Conservation (phyloP, 768 basidiomycete species). For the Coprinopsis marcescibilis region DNA sequence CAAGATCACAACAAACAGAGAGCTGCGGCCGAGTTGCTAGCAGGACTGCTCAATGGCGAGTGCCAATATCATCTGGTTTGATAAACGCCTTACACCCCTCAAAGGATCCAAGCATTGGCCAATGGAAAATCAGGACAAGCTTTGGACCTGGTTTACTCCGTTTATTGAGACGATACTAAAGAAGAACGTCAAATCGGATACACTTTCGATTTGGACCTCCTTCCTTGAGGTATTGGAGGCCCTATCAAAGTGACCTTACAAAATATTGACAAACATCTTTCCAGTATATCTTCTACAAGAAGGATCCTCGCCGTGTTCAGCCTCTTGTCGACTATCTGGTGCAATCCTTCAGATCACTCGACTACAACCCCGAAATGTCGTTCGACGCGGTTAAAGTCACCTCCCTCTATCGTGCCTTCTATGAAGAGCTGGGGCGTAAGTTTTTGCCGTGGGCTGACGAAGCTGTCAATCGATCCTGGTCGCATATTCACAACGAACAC, state of each 20-base stretch:
- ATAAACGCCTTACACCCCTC: slow-evolving; percentile 13
- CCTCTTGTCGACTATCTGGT: slow-evolving; percentile 73
- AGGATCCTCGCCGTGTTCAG: slow-evolving; percentile 79
- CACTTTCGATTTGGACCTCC: slow-evolving; percentile 70
- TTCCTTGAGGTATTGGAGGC: slow-evolving; percentile 77
- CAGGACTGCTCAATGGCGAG: slow-evolving; percentile 60
- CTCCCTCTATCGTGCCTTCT: slow-evolving; percentile 63
- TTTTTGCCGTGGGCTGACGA: slow-evolving; percentile 75
- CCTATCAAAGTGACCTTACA: too few relatives aligned
- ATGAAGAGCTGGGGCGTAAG: slow-evolving; percentile 73
- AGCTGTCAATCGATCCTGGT: slow-evolving; percentile 63
- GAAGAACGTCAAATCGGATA: slow-evolving; percentile 78
- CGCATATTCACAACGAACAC: slow-evolving; percentile 67
- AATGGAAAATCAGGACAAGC: slow-evolving; percentile 49
- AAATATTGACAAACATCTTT: too few relatives aligned
- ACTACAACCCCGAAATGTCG: slow-evolving; percentile 78
- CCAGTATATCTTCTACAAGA: slow-evolving; percentile 71
- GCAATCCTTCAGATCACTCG: slow-evolving; percentile 54
- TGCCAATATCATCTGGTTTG: background rate
- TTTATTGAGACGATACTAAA: slow-evolving; percentile 59
- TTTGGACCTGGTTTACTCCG: slow-evolving; percentile 82
- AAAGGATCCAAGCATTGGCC: slow-evolving; percentile 87
- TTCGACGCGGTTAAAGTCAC: slow-evolving; percentile 73
- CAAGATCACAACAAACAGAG: slow-evolving; percentile 84
- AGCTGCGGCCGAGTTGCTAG: slow-evolving; percentile 79